A percentile compares a stretch with the other conserved stretches of the same genome.
Evolutionary conservation across 2,329 filamentous ascomycete species (phyloP).

Genomic region (Cladosporium sp.): DNA sequence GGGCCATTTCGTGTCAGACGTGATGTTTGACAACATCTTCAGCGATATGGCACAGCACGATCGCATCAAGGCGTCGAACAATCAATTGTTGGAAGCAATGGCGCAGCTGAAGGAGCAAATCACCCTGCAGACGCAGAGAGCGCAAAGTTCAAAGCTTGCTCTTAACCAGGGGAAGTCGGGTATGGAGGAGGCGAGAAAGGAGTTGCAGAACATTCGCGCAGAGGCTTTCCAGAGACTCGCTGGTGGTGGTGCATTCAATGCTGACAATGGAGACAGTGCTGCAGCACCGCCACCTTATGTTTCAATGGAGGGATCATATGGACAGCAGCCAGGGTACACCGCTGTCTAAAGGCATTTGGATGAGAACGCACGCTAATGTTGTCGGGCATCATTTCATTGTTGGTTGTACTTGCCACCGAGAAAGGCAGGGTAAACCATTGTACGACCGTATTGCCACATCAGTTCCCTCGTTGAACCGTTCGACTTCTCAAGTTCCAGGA

Average conservation of each 20-base stretch:
- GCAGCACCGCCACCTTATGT: not conserved
- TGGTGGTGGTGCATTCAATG: conserved; percentile 1
- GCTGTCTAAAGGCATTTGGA: not conserved
- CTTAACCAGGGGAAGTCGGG: conserved; percentile 25
- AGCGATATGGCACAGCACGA: conserved; percentile 36
- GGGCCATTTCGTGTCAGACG: conserved; percentile 35
- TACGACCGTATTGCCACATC: too few relatives aligned
- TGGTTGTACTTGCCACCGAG: not conserved
- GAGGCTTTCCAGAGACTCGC: conserved; percentile 35
- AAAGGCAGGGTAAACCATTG: not conserved
- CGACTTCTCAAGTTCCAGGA: not conserved
- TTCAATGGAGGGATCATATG: not conserved
- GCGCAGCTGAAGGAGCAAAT: conserved; percentile 29
- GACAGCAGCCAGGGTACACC: not conserved
- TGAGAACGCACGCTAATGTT: not conserved
- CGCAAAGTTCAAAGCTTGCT: conserved; percentile 23
- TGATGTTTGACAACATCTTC: conserved; percentile 39
- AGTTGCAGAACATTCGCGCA: conserved; percentile 36
- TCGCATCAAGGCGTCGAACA: conserved; percentile 30
- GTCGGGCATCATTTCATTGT: not conserved
- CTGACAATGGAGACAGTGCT: not conserved
- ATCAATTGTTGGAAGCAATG: conserved; percentile 29
- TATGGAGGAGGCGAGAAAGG: conserved; percentile 30
- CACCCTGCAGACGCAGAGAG: conserved; percentile 26
- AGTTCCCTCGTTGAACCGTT: not conserved